A percentile compares a stretch with the other conserved stretches of the same genome.
phyloP scores from a whole-genome alignment of 2,329 filamentous ascomycete species.

The Dryadomyces quercus-mongolicae region DNA sequence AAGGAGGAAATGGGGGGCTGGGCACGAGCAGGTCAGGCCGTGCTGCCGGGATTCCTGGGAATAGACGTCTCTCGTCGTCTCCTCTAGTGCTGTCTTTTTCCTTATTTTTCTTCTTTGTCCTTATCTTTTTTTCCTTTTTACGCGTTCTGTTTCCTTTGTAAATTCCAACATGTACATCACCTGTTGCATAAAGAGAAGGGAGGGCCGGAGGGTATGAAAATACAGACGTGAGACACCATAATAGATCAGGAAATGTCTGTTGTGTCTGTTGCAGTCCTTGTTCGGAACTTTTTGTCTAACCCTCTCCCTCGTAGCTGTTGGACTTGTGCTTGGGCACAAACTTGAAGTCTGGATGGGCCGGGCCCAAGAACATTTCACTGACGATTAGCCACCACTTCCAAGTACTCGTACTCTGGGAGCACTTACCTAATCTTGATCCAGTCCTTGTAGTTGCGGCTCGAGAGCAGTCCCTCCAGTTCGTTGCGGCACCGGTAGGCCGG shows the following conservation, averaged over 20 bases:
- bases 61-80: too few species aligned
- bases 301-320: slow-evolving; percentile 72
- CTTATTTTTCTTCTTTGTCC: slow-evolving; percentile 1
- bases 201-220: background rate
- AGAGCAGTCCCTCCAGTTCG: slow-evolving; percentile 87
- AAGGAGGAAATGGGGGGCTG: too few species aligned
- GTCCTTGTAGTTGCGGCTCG: slow-evolving; percentile 84
- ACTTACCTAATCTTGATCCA: slow-evolving; percentile 92
- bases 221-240: background rate
- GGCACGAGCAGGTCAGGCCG: too few species aligned
- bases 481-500: slow-evolving; percentile 73
- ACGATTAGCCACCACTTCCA: too few species aligned
- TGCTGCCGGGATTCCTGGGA: too few species aligned
- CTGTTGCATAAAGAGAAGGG: slow-evolving; percentile 11
- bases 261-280: too few species aligned
- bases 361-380: slow-evolving; percentile 96
- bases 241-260: too few species aligned
- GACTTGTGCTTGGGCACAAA: slow-evolving; percentile 98
- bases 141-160: slow-evolving; percentile 5
- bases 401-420: too few species aligned
- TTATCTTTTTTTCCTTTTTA: background rate
- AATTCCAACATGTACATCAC: slow-evolving; percentile 11
- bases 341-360: slow-evolving; percentile 77
- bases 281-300: slow-evolving; percentile 19
- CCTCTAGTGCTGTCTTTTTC: too few species aligned